Percentiles rank a stretch among this genome's conserved stretches.
Conservation (phyloP, 2,329 filamentous ascomycete genomes). For the Aspergillus calidoustus region DNA sequence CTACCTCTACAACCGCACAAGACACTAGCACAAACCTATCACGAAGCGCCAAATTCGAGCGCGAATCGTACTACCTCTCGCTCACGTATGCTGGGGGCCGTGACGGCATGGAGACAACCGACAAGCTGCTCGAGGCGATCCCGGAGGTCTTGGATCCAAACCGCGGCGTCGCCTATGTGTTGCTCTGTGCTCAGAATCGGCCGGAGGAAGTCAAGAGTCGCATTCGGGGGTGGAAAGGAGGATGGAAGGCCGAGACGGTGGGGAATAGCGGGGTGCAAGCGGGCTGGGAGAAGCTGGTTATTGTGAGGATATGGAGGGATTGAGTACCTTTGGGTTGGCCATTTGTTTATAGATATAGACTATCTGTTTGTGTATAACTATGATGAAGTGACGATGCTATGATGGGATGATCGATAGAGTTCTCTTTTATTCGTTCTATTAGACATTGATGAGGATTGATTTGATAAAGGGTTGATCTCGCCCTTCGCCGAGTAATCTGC, state of each 20-base stretch:
- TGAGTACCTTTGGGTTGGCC: not conserved
- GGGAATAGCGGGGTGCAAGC: conserved; percentile 82
- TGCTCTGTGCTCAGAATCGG: conserved; percentile 89
- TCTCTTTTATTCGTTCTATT: conserved; percentile 7
- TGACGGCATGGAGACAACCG: conserved; percentile 93
- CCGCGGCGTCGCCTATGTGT: conserved; percentile 81
- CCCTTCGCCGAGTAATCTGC: not conserved
- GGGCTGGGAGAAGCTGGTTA: conserved; percentile 92
- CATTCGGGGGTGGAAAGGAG: conserved; percentile 61
- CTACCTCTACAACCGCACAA: not conserved
- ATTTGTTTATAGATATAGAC: not conserved
- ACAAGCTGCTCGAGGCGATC: conserved; percentile 73
- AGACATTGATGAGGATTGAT: not conserved
- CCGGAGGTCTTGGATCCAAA: conserved; percentile 64
- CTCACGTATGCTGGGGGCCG: conserved; percentile 86
- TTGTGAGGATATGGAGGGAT: conserved; percentile 79
- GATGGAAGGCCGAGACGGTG: conserved; percentile 78
- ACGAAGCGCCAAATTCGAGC: conserved; percentile 63
- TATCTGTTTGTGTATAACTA: not conserved
- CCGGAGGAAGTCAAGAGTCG: conserved; percentile 72
- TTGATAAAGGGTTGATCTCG: not conserved
- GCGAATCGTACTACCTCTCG: conserved; percentile 80
- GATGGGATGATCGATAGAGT: not conserved
- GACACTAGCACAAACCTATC: conserved; percentile 20
- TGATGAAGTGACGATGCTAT: conserved; percentile 2